Conservation (phyloP, 2,329 filamentous ascomycete genomes). For the Neofusicoccum parvum region DNA sequence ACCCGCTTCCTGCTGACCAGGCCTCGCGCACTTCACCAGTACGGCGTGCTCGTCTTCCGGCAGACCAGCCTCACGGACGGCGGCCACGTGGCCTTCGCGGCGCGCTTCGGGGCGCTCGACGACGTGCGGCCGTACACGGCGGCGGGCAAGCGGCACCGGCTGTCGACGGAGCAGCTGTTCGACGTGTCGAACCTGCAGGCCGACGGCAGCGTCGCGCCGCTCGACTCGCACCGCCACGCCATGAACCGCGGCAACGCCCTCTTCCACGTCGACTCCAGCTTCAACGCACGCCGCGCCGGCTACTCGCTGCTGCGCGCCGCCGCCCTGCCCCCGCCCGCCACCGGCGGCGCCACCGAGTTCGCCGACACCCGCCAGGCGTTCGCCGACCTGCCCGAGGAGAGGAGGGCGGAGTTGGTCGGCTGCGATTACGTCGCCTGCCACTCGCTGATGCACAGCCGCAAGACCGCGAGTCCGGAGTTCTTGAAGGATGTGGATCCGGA, state of each 20-base stretch:
- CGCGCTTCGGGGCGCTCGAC: slow-evolving; percentile 58
- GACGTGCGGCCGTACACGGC: slow-evolving; percentile 54
- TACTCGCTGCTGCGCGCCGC: slow-evolving; percentile 30
- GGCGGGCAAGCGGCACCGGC: slow-evolving; percentile 49
- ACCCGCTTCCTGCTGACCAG: background rate
- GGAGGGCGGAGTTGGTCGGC: slow-evolving; percentile 31
- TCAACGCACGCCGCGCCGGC: slow-evolving; percentile 33
- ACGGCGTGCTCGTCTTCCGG: slow-evolving; percentile 57
- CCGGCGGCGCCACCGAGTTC: slow-evolving; percentile 32
- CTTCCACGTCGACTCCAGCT: slow-evolving; percentile 34
- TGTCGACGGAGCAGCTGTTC: slow-evolving; percentile 56
- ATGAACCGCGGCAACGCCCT: slow-evolving; percentile 41
- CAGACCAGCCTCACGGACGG: slow-evolving; percentile 54
- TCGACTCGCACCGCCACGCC: slow-evolving; percentile 44
- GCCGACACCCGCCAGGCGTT: slow-evolving; percentile 31
- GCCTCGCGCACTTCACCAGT: slow-evolving; percentile 36
- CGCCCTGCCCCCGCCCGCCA: slow-evolving; percentile 30
- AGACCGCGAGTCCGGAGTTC: slow-evolving; percentile 53
- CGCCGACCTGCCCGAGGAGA: slow-evolving; percentile 33
- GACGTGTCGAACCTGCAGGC: slow-evolving; percentile 60
- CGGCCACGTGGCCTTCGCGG: slow-evolving; percentile 54
- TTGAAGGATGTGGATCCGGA: slow-evolving; percentile 50
- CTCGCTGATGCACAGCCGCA: slow-evolving; percentile 55
- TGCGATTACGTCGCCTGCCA: slow-evolving; percentile 30
- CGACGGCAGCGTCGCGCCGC: slow-evolving; percentile 47